Conservation (phyloP, 352 stramenopile species). For the Peronospora belbahrii region DNA sequence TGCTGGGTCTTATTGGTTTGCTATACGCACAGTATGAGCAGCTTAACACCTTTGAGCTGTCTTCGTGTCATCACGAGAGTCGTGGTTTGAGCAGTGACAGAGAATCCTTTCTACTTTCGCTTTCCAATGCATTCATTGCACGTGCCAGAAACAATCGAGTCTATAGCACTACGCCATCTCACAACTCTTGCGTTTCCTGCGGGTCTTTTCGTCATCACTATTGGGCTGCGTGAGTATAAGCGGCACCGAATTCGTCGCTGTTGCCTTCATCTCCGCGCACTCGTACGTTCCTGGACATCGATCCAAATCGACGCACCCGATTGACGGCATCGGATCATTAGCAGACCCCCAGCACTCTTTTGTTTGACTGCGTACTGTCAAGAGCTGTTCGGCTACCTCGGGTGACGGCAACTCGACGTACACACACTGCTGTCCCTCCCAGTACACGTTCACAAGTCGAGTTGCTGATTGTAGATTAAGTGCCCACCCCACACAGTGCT, state of each 20-base stretch:
- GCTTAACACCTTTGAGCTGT: not conserved
- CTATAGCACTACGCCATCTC: slow-evolving; percentile 23
- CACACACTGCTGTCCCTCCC: slow-evolving; percentile 41
- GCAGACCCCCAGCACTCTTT: slow-evolving; percentile 27
- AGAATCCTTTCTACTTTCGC: not conserved
- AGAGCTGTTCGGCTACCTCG: slow-evolving; percentile 30
- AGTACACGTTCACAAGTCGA: slow-evolving; percentile 39
- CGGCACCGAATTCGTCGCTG: slow-evolving; percentile 19
- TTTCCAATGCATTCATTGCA: slow-evolving; percentile 8
- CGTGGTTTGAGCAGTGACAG: not conserved
- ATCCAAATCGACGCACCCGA: slow-evolving; percentile 54
- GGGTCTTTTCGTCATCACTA: slow-evolving; percentile 24
- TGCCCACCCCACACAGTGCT: slow-evolving; percentile 53
- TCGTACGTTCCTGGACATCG: slow-evolving; percentile 24
- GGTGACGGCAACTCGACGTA: slow-evolving; percentile 42
- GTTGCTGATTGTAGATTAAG: slow-evolving; percentile 37
- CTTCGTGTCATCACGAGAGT: not conserved
- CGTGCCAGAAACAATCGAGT: not conserved
- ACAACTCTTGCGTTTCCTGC: slow-evolving; percentile 30
- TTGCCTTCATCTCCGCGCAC: slow-evolving; percentile 22
- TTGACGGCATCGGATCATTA: slow-evolving; percentile 52
- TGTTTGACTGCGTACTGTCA: slow-evolving; percentile 28
- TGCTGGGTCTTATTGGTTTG: not conserved
- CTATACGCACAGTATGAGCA: not conserved
- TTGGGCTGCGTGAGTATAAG: slow-evolving; percentile 8